Conservation (phyloP, 371 early-diverging fungal species). For the Apophysomyces variabilis region DNA sequence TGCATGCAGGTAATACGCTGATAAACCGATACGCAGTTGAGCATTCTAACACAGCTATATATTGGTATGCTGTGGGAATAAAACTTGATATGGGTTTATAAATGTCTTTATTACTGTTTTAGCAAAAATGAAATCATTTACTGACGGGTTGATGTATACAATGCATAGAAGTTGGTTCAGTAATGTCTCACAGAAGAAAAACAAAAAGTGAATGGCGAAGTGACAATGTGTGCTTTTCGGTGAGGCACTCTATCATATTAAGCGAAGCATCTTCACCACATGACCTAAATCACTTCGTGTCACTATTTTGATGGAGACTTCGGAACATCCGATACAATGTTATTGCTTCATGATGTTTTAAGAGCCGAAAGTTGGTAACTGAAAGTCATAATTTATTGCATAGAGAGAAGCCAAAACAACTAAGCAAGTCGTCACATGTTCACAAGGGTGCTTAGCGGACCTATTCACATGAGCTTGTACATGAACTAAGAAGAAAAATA, state of each 20-base stretch:
- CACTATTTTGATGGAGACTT: neutral
- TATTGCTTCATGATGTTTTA: slow-evolving; percentile 1
- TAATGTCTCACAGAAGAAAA: too few relatives aligned
- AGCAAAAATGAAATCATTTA: too few relatives aligned
- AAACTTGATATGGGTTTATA: too few relatives aligned
- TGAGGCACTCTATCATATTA: neutral
- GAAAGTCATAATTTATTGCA: neutral
- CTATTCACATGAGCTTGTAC: slow-evolving; percentile 1
- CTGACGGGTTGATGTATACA: too few relatives aligned
- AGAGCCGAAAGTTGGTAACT: neutral
- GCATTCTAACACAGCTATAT: neutral
- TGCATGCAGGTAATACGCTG: slow-evolving; percentile 8
- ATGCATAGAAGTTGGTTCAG: too few relatives aligned
- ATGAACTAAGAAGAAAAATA: neutral
- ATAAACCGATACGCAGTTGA: neutral
- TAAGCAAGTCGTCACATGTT: neutral
- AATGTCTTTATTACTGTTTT: too few relatives aligned
- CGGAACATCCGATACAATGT: slow-evolving; percentile 12
- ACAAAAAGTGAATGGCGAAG: neutral
- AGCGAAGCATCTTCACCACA: neutral
- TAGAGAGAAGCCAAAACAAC: neutral
- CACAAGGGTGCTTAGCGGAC: neutral
- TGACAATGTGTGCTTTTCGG: neutral
- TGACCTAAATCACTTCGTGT: neutral
- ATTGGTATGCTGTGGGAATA: neutral